Evolutionary conservation across 306 rosid genomes (phyloP), one percentile per base, ranked within the genome.

Genomic region (Hippophae gyantsensis): DNA sequence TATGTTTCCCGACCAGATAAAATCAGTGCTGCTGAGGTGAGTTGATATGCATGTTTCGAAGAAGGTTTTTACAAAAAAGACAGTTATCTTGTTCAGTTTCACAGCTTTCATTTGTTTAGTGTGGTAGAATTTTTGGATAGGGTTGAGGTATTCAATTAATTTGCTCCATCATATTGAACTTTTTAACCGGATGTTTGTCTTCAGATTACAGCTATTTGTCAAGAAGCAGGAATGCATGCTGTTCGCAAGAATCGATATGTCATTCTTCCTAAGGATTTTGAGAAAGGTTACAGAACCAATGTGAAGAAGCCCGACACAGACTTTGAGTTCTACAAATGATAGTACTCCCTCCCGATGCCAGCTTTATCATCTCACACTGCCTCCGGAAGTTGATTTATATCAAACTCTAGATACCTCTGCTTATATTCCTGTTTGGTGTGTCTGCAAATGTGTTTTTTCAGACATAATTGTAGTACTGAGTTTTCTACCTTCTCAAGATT

Each of bases 151-250:
- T 60, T 11, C 4, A 7, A 3, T 13, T 42, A 2, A 5, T 1
- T 6, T 8, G 11, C 11, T 42, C 9, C 3, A 0, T 9, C 0
- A 5, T 6, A 10, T 9, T 5, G 10, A 9, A 27, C n/a, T 10
- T 43, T 3, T 52, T 42, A 27, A 43, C 57, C 42, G 9, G 40
- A 54, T 64, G 68, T 42, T 48, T 66, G 60, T 27, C 14, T 69
- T 70, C 81, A 93, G 99, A 93, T 93, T 27, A 62, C 95, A 1
- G 99, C 99, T 42, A 88, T 93, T 55, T 92, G 99, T 75, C 99
- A 92, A 80, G 99, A 92, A 74, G 99, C 99, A 3, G 97, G 99
- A 69, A 93, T 93, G 99, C 99, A 93, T 14, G 99, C 99, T 25
- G 99, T 93, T 57, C 82, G 99, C 8, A 93, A 93, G 82, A 93